Evolutionary conservation across 2,329 filamentous ascomycete species (phyloP).

Genomic region (Colletotrichum noveboracense): DNA sequence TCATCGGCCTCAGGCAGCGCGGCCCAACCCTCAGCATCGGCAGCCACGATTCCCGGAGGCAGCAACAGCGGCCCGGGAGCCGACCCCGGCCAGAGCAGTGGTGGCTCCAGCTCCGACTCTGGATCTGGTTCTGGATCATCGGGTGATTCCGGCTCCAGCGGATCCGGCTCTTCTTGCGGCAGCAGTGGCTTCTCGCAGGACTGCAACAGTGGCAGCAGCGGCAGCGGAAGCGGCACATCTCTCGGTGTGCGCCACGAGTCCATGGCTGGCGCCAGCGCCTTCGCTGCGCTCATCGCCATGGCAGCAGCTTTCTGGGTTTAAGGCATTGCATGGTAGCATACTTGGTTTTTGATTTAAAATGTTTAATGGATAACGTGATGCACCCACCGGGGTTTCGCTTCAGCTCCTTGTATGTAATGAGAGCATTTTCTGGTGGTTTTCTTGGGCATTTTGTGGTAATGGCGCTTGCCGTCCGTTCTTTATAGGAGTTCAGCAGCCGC

Average conservation of each 20-base stretch:
- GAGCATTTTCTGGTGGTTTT: neutral
- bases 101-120: conserved; percentile 24
- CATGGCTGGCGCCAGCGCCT: conserved; percentile 37
- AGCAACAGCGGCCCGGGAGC: conserved; percentile 29
- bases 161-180: conserved; percentile 31
- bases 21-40: neutral
- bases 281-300: conserved; percentile 39
- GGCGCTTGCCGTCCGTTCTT: conserved; percentile 22
- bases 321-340: neutral
- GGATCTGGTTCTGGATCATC: conserved; percentile 10
- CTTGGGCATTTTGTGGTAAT: conserved; percentile 6
- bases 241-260: conserved; percentile 29
- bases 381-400: neutral
- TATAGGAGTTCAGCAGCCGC: neutral
- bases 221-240: conserved; percentile 20
- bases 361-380: conserved; percentile 1
- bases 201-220: conserved; percentile 28
- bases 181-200: conserved; percentile 45
- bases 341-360: neutral
- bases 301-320: conserved; percentile 37
- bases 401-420: conserved; percentile 10
- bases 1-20: conserved; percentile 21
- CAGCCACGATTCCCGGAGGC: conserved; percentile 34
- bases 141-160: conserved; percentile 17
- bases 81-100: conserved; percentile 24